These are phyloP conservation scores for Cercospora berteroae DNA, from an alignment of 2,329 filamentous ascomycete species.

Conservation along the genomic window DNA sequence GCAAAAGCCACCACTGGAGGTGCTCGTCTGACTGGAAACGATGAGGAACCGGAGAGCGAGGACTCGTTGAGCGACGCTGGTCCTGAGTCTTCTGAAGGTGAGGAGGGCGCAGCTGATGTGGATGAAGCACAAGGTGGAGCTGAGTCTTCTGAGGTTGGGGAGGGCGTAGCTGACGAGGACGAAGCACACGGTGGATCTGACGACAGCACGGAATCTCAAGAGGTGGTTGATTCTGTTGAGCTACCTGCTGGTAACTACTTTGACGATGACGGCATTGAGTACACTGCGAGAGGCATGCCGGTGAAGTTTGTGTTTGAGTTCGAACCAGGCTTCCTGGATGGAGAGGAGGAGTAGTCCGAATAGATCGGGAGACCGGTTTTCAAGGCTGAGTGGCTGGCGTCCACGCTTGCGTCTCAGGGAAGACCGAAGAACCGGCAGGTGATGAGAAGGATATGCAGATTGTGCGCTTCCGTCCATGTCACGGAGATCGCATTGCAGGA, in stretches of 20 bases:
- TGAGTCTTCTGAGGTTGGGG: neutral
- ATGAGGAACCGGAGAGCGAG: neutral
- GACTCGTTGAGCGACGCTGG: neutral
- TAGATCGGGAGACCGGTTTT: neutral
- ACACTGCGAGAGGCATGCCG: neutral
- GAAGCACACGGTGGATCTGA: neutral
- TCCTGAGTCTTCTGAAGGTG: neutral
- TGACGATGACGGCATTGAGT: neutral
- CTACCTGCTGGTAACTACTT: neutral
- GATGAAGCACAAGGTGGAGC: neutral
- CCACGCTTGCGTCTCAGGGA: neutral
- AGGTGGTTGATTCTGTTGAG: neutral
- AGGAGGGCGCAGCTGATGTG: neutral
- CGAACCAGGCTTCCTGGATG: neutral
- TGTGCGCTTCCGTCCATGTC: neutral
- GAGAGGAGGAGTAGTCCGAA: neutral
- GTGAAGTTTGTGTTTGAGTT: neutral
- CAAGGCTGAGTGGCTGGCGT: neutral
- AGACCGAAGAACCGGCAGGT: neutral
- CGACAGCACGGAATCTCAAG: neutral
- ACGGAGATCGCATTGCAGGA: neutral
- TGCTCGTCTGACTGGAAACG: neutral
- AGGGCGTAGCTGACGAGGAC: neutral
- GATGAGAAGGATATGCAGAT: neutral
- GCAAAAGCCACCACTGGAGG: neutral